phyloP scores from a whole-genome alignment of 2,329 filamentous ascomycete genomes.

The Cladosporium sp. region DNA sequence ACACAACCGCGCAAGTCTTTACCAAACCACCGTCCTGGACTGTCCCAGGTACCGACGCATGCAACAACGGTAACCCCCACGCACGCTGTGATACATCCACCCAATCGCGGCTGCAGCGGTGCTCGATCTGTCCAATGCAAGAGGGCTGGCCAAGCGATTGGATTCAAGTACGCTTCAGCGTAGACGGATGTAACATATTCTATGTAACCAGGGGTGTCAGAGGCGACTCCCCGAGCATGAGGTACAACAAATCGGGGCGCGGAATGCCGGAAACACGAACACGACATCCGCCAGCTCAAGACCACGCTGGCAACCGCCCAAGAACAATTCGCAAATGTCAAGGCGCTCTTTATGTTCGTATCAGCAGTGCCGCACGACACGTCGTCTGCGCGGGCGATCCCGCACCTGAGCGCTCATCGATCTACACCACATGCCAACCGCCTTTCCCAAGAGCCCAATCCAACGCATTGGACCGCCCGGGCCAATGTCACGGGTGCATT shows the following conservation, averaged over 20 bases:
- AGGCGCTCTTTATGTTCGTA: neutral
- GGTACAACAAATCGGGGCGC: neutral
- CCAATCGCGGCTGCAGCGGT: neutral
- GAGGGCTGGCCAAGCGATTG: neutral
- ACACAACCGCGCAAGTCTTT: neutral
- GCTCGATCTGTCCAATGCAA: neutral
- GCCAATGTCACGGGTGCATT: neutral
- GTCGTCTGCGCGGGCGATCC: neutral
- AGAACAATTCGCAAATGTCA: neutral
- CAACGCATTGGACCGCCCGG: neutral
- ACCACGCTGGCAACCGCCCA: neutral
- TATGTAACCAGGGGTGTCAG: neutral
- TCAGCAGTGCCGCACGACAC: neutral
- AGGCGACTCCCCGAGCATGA: neutral
- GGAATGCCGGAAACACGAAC: neutral
- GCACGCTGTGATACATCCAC: neutral
- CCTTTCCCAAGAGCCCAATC: neutral
- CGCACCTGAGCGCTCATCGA: neutral
- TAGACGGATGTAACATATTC: neutral
- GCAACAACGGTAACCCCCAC: neutral
- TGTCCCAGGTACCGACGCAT: neutral
- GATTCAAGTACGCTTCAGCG: neutral
- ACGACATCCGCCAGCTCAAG: neutral
- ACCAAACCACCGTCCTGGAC: neutral
- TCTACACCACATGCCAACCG: neutral